These are phyloP conservation scores for Leucosporidium scottii DNA, from an alignment of 768 basidiomycete genomes.

Conservation along the genomic window DNA sequence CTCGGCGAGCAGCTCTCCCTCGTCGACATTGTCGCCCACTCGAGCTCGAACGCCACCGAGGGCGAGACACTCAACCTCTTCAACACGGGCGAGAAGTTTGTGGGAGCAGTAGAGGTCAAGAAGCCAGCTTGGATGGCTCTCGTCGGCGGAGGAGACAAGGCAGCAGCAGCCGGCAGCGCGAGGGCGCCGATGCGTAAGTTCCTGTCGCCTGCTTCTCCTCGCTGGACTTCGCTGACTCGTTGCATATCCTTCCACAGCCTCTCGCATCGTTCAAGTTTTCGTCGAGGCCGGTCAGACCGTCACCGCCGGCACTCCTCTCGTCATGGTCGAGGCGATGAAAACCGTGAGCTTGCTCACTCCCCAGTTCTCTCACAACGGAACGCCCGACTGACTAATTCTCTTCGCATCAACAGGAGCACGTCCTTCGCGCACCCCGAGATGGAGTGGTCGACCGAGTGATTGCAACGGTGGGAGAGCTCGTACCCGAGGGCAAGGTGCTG, in stretches of 20 bases:
- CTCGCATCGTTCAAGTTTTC: conserved; percentile 72
- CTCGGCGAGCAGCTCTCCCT: conserved; percentile 1
- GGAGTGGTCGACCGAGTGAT: conserved; percentile 66
- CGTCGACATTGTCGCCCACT: conserved; percentile 19
- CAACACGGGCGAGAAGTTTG: conserved; percentile 17
- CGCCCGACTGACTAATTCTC: background rate
- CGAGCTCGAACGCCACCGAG: background rate
- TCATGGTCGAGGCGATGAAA: conserved; percentile 95
- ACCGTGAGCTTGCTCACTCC: conserved; percentile 44
- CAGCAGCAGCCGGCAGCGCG: conserved; percentile 44
- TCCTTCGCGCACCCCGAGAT: conserved; percentile 60
- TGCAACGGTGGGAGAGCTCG: conserved; percentile 82
- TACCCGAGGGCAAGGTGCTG: conserved; percentile 74
- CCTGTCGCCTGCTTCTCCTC: no score
- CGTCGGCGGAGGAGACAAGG: conserved; percentile 5
- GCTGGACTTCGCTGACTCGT: background rate
- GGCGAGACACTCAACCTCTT: conserved; percentile 19
- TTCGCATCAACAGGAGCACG: conserved; percentile 53
- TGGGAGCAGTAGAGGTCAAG: conserved; percentile 22
- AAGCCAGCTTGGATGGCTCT: conserved; percentile 29
- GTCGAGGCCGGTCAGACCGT: conserved; percentile 71
- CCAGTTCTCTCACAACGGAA: background rate
- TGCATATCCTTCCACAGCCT: conserved; percentile 4
- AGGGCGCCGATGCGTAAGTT: conserved; percentile 63
- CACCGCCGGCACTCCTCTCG: conserved; percentile 69